Evolutionary conservation across 1,139 yeast species (phyloP).

Genomic region (Schwanniomyces etchellsii): DNA sequence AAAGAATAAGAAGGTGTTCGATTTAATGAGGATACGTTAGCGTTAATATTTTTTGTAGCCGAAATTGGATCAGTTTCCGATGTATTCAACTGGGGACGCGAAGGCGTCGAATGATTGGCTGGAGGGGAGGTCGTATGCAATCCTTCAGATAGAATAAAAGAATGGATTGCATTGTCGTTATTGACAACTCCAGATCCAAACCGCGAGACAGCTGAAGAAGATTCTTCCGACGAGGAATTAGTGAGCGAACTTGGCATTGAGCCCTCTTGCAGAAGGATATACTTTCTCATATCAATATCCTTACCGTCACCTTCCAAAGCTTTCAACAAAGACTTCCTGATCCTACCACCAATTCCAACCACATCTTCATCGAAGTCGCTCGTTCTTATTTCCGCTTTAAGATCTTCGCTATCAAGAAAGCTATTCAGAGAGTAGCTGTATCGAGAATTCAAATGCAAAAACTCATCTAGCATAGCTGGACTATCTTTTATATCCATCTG

Average conservation of each 20-base stretch:
- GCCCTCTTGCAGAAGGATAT: constrained; percentile 17
- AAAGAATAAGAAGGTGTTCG: constrained; percentile 17
- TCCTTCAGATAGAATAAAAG: constrained; percentile 34
- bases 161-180: constrained; percentile 12
- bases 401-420: constrained; percentile 26
- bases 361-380: constrained; percentile 36
- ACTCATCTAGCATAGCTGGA: constrained; percentile 31
- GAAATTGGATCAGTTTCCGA: neutral
- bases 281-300: constrained; percentile 22
- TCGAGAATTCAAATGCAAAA: constrained; percentile 26
- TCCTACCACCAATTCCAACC: constrained; percentile 70
- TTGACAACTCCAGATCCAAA: constrained; percentile 9
- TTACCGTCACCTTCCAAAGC: constrained; percentile 37
- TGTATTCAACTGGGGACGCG: neutral
- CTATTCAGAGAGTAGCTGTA: neutral
- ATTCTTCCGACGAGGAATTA: constrained; percentile 33
- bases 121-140: constrained; percentile 10
- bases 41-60: neutral
- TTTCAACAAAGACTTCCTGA: constrained; percentile 54
- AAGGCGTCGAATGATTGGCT: constrained; percentile 4
- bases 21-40: constrained; percentile 1
- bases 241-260: constrained; percentile 18
- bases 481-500: constrained; percentile 51
- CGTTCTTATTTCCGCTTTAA: constrained; percentile 56
- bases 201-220: constrained; percentile 15